Conservation (phyloP, 306 rosid species). For the Sindora glabra region DNA sequence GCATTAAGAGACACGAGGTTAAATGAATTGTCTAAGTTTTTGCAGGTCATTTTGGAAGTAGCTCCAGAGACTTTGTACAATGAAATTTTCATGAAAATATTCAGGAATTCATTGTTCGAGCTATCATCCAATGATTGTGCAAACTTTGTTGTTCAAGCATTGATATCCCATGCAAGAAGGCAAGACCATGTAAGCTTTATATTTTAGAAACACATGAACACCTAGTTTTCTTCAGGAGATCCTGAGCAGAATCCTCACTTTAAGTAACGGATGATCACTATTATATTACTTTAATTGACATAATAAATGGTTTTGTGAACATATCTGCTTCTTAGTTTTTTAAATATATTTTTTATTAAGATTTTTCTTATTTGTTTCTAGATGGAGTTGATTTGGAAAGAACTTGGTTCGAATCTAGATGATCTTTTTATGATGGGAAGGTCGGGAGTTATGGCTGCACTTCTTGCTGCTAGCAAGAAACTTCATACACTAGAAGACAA, state of each 20-base stretch:
- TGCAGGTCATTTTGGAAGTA: slow-evolving; percentile 91
- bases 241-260: slow-evolving; percentile 1
- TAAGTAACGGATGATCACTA: background rate
- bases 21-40: slow-evolving; percentile 4
- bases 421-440: slow-evolving; percentile 74
- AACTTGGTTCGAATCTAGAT: slow-evolving; percentile 63
- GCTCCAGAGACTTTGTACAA: slow-evolving; percentile 71
- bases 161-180: slow-evolving; percentile 56
- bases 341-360: background rate
- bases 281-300: background rate
- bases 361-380: slow-evolving; percentile 23
- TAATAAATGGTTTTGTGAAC: no score
- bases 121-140: slow-evolving; percentile 81
- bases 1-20: slow-evolving; percentile 1
- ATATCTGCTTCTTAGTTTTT: no score
- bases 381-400: slow-evolving; percentile 83
- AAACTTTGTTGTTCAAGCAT: slow-evolving; percentile 84
- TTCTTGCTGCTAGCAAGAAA: slow-evolving; percentile 73
- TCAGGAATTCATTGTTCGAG: slow-evolving; percentile 63
- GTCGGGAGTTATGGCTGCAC: slow-evolving; percentile 85
- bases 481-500: slow-evolving; percentile 61
- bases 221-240: background rate
- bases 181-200: slow-evolving; percentile 46
- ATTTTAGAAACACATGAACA: background rate
- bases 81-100: slow-evolving; percentile 54